phyloP scores from a whole-genome alignment of 164 flowering plant species.

The Chimonanthus praecox region DNA sequence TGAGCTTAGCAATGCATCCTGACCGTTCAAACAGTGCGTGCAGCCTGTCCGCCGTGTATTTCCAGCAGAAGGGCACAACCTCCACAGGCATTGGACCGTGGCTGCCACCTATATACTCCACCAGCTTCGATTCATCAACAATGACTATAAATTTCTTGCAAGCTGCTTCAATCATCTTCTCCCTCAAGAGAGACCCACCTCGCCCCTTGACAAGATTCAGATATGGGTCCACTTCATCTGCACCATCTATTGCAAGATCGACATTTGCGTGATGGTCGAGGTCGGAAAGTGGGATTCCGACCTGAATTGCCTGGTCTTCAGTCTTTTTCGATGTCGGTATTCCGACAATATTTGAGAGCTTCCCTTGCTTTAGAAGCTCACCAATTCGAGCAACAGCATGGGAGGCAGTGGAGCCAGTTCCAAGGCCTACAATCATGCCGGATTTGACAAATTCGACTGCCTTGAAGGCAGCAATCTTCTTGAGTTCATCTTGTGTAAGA shows the following conservation, averaged over 20 bases:
- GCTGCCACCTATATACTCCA: slow-evolving; percentile 57
- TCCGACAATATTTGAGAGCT: slow-evolving; percentile 64
- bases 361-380: slow-evolving; percentile 55
- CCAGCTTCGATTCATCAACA: slow-evolving; percentile 77
- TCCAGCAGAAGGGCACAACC: slow-evolving; percentile 79
- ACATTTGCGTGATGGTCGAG: slow-evolving; percentile 60
- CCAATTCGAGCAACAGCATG: slow-evolving; percentile 72
- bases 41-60: slow-evolving; percentile 47
- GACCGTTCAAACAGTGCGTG: slow-evolving; percentile 46
- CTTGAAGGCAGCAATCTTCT: slow-evolving; percentile 74
- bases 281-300: slow-evolving; percentile 78
- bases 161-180: slow-evolving; percentile 81
- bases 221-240: slow-evolving; percentile 81
- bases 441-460: slow-evolving; percentile 85
- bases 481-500: slow-evolving; percentile 69
- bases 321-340: slow-evolving; percentile 82
- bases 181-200: slow-evolving; percentile 81
- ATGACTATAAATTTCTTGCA: slow-evolving; percentile 63
- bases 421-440: slow-evolving; percentile 85
- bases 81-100: slow-evolving; percentile 87
- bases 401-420: slow-evolving; percentile 86
- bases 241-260: slow-evolving; percentile 89
- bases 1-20: slow-evolving; percentile 67
- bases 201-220: slow-evolving; percentile 83
- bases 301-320: slow-evolving; percentile 60